Evolutionary conservation across 768 basidiomycete species (phyloP), one percentile per base, ranked within the genome.

Genomic region (Mycena leptocephala): DNA sequence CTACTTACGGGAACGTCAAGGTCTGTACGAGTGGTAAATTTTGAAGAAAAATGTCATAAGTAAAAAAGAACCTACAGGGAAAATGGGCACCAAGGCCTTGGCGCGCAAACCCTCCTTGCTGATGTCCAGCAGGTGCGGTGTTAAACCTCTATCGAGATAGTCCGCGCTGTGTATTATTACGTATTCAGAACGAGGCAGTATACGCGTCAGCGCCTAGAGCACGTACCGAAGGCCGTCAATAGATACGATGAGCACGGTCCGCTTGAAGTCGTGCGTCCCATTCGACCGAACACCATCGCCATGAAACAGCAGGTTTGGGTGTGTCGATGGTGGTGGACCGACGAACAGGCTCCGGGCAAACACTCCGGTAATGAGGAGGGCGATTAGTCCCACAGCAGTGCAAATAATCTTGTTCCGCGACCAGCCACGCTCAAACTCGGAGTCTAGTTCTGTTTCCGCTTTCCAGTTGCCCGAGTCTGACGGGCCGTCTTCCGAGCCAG

Each of bases 71-170:
- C 93, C 79, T 75, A 96, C 95, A 7, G 97, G 97, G 78, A 97
- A 97, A 9, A 96, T 83, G n/a, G 97, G 95, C 61, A 89, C 88
- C 93, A 98, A 93, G 6, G 91, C 95, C 83, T 97, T 96, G 3
- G 97, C 96, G 39, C 95, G 89, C n/a, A 97, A 80, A 1, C 97
- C 97, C 81, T 93, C 89, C 85, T 94, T 91, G 81, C 95, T 95
- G 73, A 97, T 93, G 72, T 92, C 91, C 55, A 96, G 86, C 16
- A 97, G 84, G 82, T 97, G 93, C 1, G 96, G 96, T 0, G 96
- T 97, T 51, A 97, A 82, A 0, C 95, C 95, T 62, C 95, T 89
- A 82, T 97, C 95, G 30, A 98, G 88, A 81, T 97, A 97, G 82
- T 95, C 95, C 41, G 96, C 95, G 68, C 96, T 96, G 43, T 33